Conservation (phyloP, 2,329 filamentous ascomycete species). For the Penicillium sp. region DNA sequence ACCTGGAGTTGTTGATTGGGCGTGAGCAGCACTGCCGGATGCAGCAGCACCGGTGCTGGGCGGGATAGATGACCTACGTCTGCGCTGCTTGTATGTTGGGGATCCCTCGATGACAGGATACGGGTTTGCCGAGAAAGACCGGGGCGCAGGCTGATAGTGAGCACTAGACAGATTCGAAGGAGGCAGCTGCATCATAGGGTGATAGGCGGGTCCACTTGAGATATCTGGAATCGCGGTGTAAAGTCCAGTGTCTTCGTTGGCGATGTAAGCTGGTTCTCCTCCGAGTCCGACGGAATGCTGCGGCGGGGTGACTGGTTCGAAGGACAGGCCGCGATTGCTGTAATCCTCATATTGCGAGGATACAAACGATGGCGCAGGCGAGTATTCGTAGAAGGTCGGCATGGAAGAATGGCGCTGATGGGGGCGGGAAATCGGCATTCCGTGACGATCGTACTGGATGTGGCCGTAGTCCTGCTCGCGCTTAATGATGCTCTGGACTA, state of each 20-base stretch:
- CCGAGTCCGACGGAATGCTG: constrained; percentile 81
- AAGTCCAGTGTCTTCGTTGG: constrained; percentile 93
- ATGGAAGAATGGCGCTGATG: constrained; percentile 97
- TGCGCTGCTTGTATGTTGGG: constrained; percentile 96
- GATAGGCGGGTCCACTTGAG: constrained; percentile 68
- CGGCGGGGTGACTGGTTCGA: constrained; percentile 93
- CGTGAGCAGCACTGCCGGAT: constrained; percentile 49
- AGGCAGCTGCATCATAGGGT: constrained; percentile 86
- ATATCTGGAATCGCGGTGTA: constrained; percentile 95
- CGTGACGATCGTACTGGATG: constrained; percentile 88
- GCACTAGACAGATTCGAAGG: constrained; percentile 77
- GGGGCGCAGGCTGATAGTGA: constrained; percentile 70
- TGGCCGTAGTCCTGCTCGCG: constrained; percentile 80
- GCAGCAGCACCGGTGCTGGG: constrained; percentile 70
- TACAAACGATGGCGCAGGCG: constrained; percentile 93
- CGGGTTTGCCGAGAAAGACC: constrained; percentile 69
- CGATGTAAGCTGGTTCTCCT: constrained; percentile 91
- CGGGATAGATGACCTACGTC: constrained; percentile 89
- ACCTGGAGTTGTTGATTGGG: constrained; percentile 40
- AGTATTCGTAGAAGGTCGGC: constrained; percentile 98
- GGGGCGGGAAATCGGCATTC: constrained; percentile 74
- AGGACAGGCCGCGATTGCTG: constrained; percentile 92
- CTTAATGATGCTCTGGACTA: constrained; percentile 75
- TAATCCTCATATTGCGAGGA: constrained; percentile 99
- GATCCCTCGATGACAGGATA: constrained; percentile 98